These are phyloP conservation scores for Nakaseomyces uthaithaninus DNA, from an alignment of 1,139 yeast species.

Conservation along the genomic window DNA sequence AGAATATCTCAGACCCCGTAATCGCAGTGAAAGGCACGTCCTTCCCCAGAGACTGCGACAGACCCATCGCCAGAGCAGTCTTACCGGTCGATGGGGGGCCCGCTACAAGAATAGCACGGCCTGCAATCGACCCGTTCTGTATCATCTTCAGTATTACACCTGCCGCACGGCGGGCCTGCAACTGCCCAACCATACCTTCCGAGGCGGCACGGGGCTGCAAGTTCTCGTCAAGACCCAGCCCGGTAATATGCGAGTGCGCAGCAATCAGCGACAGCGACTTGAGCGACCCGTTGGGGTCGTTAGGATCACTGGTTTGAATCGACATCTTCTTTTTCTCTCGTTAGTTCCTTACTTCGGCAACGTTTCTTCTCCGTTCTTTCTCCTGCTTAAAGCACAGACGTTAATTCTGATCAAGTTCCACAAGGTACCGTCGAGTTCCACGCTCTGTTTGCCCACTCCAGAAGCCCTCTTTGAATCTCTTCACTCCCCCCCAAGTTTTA, in stretches of 20 bases:
- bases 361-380: no score
- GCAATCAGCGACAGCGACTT: constrained; percentile 71
- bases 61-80: constrained; percentile 97
- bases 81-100: constrained; percentile 99
- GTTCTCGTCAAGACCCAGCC: constrained; percentile 87
- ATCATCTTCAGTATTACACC: constrained; percentile 91
- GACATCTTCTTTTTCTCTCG: constrained; percentile 32
- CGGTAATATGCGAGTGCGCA: constrained; percentile 94
- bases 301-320: constrained; percentile 37
- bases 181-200: constrained; percentile 98
- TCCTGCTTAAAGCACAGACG: no score
- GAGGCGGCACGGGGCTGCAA: constrained; percentile 69
- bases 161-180: constrained; percentile 90
- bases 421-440: no score
- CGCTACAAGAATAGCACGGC: constrained; percentile 89
- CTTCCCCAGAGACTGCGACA: constrained; percentile 76
- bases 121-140: constrained; percentile 89
- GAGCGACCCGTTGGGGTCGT: constrained; percentile 38
- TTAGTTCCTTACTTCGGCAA: no score
- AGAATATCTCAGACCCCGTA: constrained; percentile 89
- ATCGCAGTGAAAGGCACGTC: constrained; percentile 96
- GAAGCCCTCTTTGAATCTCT: no score
- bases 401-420: no score
- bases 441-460: no score
- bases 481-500: no score